Evolutionary conservation across 2,329 filamentous ascomycete species (phyloP).

Genomic region (Coniosporium tulheliwenetii): DNA sequence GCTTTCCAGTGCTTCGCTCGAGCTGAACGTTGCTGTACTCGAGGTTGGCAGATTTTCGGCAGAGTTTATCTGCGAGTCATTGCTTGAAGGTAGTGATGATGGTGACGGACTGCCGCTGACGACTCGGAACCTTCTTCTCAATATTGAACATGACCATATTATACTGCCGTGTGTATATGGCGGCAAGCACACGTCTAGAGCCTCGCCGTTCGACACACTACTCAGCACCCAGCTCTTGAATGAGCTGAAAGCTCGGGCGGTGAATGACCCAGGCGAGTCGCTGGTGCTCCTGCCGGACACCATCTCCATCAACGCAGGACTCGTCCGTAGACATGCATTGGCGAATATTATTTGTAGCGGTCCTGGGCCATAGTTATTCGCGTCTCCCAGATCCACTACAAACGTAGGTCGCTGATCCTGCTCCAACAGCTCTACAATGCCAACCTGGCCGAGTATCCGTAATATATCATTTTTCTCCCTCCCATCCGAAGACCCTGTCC

Average conservation of each 20-base stretch:
- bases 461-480: conserved; percentile 31
- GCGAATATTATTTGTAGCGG: conserved; percentile 49
- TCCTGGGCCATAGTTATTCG: conserved; percentile 36
- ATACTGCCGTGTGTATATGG: conserved; percentile 48
- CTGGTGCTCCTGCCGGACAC: conserved; percentile 33
- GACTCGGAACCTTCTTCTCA: conserved; percentile 53
- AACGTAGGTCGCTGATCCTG: conserved; percentile 65
- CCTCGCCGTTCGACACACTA: conserved; percentile 35
- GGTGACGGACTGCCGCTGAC: conserved; percentile 34
- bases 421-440: conserved; percentile 58
- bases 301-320: conserved; percentile 38
- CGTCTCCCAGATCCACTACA: conserved; percentile 51
- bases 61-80: no score
- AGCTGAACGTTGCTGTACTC: neutral
- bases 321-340: conserved; percentile 50
- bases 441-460: conserved; percentile 46
- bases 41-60: no score
- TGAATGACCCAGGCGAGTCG: conserved; percentile 20
- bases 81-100: no score
- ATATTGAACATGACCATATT: conserved; percentile 54
- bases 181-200: conserved; percentile 35
- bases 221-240: conserved; percentile 58
- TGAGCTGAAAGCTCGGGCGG: conserved; percentile 34
- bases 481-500: conserved; percentile 37
- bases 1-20: neutral